phyloP scores from a whole-genome alignment of 1,284 basidiomycete genomes.

The Pseudozyma pruni region DNA sequence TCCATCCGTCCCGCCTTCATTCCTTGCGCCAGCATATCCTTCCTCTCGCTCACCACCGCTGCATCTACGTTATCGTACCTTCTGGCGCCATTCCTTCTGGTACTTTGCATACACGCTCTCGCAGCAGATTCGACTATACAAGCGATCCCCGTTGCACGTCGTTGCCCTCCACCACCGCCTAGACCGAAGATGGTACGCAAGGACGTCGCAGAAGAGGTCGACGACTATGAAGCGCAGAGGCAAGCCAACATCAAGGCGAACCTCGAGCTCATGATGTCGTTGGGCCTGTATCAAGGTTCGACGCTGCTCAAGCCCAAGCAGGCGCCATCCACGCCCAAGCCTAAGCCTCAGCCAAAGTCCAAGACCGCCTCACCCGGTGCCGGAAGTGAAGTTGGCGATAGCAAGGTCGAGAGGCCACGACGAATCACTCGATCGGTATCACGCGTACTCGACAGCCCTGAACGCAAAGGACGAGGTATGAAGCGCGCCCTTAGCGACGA shows the following conservation, averaged over 20 bases:
- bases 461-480: not conserved
- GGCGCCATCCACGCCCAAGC: slow-evolving; percentile 1
- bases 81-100: too few species aligned
- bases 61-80: not conserved
- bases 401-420: not conserved
- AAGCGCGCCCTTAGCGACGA: slow-evolving; percentile 18
- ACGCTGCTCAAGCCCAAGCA: slow-evolving; percentile 3
- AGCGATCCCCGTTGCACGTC: too few species aligned
- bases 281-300: slow-evolving; percentile 27
- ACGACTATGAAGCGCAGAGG: slow-evolving; percentile 33
- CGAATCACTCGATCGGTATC: slow-evolving; percentile 26
- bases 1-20: too few species aligned
- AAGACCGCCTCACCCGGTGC: not conserved
- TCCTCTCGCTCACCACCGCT: not conserved
- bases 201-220: not conserved
- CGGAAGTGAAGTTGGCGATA: not conserved
- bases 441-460: not conserved
- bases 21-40: not conserved
- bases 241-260: slow-evolving; percentile 33
- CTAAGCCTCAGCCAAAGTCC: not conserved
- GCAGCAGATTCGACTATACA: too few species aligned
- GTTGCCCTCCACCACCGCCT: too few species aligned
- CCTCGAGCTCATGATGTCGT: slow-evolving; percentile 36
- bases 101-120: too few species aligned
- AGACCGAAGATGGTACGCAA: slow-evolving; percentile 15